Evolutionary conservation across 768 basidiomycete species (phyloP).

Genomic region (Boletus insuetus): DNA sequence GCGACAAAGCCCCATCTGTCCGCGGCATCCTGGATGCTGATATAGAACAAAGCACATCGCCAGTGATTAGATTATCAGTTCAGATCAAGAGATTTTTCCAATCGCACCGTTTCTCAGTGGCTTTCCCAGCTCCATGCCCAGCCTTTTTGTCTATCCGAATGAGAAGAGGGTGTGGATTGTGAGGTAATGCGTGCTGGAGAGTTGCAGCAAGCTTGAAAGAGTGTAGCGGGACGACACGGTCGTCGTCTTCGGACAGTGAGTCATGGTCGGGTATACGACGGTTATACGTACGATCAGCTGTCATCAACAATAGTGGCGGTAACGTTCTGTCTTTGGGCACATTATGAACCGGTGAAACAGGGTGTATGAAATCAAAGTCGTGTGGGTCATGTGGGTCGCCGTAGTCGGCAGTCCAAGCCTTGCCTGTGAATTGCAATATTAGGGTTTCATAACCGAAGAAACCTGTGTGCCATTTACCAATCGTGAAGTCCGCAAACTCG

Average conservation of each 20-base stretch:
- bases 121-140: constrained; percentile 80
- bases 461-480: constrained; percentile 42
- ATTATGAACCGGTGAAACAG: constrained; percentile 79
- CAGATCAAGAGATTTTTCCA: neutral
- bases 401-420: constrained; percentile 78
- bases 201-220: constrained; percentile 82
- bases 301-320: constrained; percentile 73
- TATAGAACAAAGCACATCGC: constrained; percentile 2
- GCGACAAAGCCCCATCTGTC: constrained; percentile 79
- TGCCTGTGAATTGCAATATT: constrained; percentile 38
- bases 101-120: constrained; percentile 61
- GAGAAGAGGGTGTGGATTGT: constrained; percentile 72
- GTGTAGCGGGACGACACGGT: constrained; percentile 84
- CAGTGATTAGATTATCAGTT: constrained; percentile 14
- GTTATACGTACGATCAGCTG: constrained; percentile 71
- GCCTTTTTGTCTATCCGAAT: constrained; percentile 78
- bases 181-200: constrained; percentile 61
- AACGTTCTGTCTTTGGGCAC: constrained; percentile 57
- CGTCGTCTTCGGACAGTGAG: constrained; percentile 56
- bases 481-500: constrained; percentile 74
- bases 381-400: constrained; percentile 70
- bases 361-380: constrained; percentile 83
- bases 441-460: constrained; percentile 4
- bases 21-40: constrained; percentile 70
- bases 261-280: neutral